Evolutionary conservation across 1,284 basidiomycete genomes (phyloP).

Genomic region (Malassezia brasiliensis): DNA sequence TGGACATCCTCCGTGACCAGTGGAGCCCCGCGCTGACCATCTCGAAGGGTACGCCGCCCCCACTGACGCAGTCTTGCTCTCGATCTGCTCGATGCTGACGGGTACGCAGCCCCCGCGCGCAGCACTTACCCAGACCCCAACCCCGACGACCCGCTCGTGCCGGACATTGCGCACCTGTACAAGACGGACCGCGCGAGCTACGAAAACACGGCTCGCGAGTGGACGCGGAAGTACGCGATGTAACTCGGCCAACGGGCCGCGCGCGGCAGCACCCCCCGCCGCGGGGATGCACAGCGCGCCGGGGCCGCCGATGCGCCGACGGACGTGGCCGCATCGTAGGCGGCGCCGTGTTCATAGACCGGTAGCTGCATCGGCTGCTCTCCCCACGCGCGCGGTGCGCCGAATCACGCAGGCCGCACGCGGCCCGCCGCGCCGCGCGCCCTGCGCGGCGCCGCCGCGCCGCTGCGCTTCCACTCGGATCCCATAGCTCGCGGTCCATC

Average conservation of each 20-base stretch:
- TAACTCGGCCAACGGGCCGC: neutral
- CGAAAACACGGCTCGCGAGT: slow-evolving; percentile 47
- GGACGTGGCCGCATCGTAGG: too few relatives aligned
- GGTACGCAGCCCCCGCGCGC: slow-evolving; percentile 9
- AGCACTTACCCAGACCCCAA: slow-evolving; percentile 33
- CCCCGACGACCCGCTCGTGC: slow-evolving; percentile 48
- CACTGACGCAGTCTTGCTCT: slow-evolving; percentile 31
- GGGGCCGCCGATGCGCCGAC: too few relatives aligned
- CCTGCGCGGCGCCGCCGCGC: too few relatives aligned
- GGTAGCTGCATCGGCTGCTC: too few relatives aligned
- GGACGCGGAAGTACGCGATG: slow-evolving; percentile 44
- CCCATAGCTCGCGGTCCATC: too few relatives aligned
- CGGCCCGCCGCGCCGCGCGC: too few relatives aligned
- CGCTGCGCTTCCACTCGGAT: too few relatives aligned
- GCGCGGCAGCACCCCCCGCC: too few relatives aligned
- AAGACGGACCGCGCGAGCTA: slow-evolving; percentile 47
- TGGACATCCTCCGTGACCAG: slow-evolving; percentile 88
- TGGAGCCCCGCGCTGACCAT: slow-evolving; percentile 80
- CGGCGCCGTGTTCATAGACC: too few relatives aligned
- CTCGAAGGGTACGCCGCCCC: slow-evolving; percentile 58
- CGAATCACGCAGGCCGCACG: too few relatives aligned
- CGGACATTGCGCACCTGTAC: slow-evolving; percentile 47
- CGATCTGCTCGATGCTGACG: slow-evolving; percentile 47
- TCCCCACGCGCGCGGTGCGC: too few relatives aligned
- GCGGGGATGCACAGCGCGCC: too few relatives aligned